These are phyloP conservation scores for Trametopsis cervina DNA, from an alignment of 768 basidiomycete genomes.

Conservation along the genomic window DNA sequence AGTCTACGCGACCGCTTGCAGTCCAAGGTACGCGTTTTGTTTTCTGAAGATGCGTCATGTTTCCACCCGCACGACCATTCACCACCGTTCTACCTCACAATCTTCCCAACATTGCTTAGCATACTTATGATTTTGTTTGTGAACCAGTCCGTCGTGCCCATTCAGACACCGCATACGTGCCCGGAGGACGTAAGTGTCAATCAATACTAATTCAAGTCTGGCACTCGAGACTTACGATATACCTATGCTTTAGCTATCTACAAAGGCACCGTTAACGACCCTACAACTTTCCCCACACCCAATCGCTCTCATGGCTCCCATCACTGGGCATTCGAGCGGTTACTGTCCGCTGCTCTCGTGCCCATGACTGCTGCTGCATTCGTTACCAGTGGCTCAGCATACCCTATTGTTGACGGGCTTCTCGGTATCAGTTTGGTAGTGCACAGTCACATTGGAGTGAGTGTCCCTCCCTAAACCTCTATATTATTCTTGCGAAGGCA, in stretches of 20 bases:
- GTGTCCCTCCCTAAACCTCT: no score
- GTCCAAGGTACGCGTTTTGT: slow-evolving; percentile 32
- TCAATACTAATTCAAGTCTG: not conserved
- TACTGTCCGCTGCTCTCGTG: slow-evolving; percentile 80
- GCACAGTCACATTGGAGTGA: slow-evolving; percentile 92
- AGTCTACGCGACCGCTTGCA: slow-evolving; percentile 30
- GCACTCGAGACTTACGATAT: not conserved
- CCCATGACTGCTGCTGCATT: slow-evolving; percentile 86
- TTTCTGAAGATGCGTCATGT: not conserved
- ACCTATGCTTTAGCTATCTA: slow-evolving; percentile 53
- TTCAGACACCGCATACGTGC: slow-evolving; percentile 41
- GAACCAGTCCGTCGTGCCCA: slow-evolving; percentile 6
- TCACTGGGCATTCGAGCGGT: slow-evolving; percentile 90
- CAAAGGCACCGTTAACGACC: slow-evolving; percentile 92
- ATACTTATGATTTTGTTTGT: not conserved
- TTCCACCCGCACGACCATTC: not conserved
- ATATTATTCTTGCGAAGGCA: no score
- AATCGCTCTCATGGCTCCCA: slow-evolving; percentile 83
- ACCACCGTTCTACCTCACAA: slow-evolving; percentile 7
- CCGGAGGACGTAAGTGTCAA: slow-evolving; percentile 58
- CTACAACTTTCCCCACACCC: slow-evolving; percentile 80
- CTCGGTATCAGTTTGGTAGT: slow-evolving; percentile 84
- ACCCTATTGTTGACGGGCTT: slow-evolving; percentile 87
- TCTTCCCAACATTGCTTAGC: not conserved
- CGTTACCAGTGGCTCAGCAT: slow-evolving; percentile 63